phyloP scores from a whole-genome alignment of 2,329 filamentous ascomycete genomes.

The Colletotrichum nymphaeae region DNA sequence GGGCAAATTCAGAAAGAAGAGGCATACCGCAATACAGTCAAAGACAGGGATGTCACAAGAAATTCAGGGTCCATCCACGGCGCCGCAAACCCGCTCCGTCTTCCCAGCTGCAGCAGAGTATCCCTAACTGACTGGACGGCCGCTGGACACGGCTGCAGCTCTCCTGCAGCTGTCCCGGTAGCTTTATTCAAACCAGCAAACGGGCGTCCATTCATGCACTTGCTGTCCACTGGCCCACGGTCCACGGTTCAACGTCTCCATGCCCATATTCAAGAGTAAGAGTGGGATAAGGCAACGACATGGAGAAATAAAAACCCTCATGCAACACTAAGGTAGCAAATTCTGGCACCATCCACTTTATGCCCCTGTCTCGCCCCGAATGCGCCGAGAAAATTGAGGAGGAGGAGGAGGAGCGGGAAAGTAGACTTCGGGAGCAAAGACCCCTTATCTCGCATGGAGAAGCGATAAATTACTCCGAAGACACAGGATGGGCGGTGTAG shows the following conservation, averaged over 20 bases:
- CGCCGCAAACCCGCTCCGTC: conserved; percentile 24
- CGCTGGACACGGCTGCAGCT: neutral
- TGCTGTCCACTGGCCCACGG: neutral
- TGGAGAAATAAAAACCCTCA: neutral
- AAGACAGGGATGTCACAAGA: neutral
- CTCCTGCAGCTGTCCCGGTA: conserved; percentile 7
- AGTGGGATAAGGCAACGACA: too few species aligned
- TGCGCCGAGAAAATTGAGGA: neutral
- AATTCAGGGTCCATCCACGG: conserved; percentile 32
- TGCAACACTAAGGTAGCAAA: neutral
- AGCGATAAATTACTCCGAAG: conserved; percentile 9
- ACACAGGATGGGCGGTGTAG: conserved; percentile 7
- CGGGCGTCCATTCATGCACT: neutral
- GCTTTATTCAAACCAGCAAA: neutral
- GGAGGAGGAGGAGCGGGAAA: neutral
- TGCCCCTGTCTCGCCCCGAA: neutral
- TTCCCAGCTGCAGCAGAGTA: neutral
- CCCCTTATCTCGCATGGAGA: conserved; percentile 9
- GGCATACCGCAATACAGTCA: neutral
- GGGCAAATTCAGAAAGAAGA: neutral
- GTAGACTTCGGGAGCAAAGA: neutral
- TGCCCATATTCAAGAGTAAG: neutral
- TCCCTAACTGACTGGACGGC: neutral
- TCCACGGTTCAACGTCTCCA: neutral
- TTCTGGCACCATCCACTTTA: conserved; percentile 1